Evolutionary conservation across 371 early-diverging fungal species (phyloP), one percentile per base, ranked within the genome.

Genomic region (Chytridiales sp.): DNA sequence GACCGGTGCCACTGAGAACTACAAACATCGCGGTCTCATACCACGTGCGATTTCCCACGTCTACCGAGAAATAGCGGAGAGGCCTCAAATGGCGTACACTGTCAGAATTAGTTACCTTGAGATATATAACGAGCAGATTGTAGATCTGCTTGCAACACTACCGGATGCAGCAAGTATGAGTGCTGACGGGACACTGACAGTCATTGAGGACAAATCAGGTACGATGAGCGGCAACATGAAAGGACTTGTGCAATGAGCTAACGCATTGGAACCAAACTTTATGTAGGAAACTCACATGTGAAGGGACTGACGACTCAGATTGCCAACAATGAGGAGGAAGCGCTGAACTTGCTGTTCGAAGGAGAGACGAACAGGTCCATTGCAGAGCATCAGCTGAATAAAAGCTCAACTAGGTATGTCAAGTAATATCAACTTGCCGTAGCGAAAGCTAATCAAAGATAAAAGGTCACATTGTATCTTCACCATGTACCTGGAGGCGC

Each of bases 51-150:
- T 82, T 21, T 68, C 75, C 0, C 77, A 79, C 13, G 31, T 82
- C 21, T 82, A 68, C 54, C 57, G 66, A 1, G 80, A 79, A 46
- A 75, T 82, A 22, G 46, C 63, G 27, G 75, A 78, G 26, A 61
- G 72, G 3, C 75, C 79, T 9, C 74, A 80, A 41, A 43, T 73
- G 35, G 79, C 80, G 3, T 73, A 48, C 56, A 74, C 67, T 3
- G 59, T 78, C 32, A 66, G 73, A 34, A 69, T 86, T 30, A 75
- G 76, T 17, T 83, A 83, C 67, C 63, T 87, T 27, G 88, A 87
- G 63, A 83, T 87, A 41, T 87, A 87, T 70, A 85, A 87, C 60
- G 88, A 87, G 61, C 75, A 76, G 34, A 76, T 85, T 65, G 59
- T 72, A 24, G 88, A 87, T 63, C 64, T 86, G 47, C 70, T 80